A percentile compares a stretch with the other conserved stretches of the same genome.
Conservation (phyloP, 306 rosid species). For the apple (Malus domestica) region DNA sequence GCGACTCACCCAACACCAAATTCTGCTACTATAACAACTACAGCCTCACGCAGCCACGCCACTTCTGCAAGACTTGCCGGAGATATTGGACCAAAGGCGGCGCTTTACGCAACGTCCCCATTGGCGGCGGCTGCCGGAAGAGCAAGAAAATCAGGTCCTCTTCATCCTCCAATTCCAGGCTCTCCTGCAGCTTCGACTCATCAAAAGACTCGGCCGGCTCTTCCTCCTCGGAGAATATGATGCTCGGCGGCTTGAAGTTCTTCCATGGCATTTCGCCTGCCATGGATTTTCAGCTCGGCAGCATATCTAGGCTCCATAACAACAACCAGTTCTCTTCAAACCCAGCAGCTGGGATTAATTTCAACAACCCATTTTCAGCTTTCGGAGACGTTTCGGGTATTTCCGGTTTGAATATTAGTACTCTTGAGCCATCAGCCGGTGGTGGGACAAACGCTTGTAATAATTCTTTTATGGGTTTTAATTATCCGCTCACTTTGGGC, state of each 20-base stretch:
- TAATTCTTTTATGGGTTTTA: slow-evolving; percentile 32
- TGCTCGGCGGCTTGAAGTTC: slow-evolving; percentile 45
- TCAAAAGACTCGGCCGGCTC: slow-evolving; percentile 39
- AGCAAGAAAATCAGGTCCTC: slow-evolving; percentile 67
- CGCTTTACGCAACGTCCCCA: slow-evolving; percentile 79
- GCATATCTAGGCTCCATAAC: slow-evolving; percentile 32
- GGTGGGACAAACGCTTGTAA: background rate
- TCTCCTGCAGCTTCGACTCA: slow-evolving; percentile 38
- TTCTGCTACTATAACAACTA: slow-evolving; percentile 98
- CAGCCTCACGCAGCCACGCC: slow-evolving; percentile 89
- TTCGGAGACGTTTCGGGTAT: slow-evolving; percentile 30
- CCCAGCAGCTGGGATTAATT: slow-evolving; percentile 18
- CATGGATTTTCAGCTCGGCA: slow-evolving; percentile 64
- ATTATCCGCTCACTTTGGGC: slow-evolving; percentile 35
- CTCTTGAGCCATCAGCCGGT: slow-evolving; percentile 36
- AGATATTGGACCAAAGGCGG: slow-evolving; percentile 98
- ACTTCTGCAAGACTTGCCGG: slow-evolving; percentile 93
- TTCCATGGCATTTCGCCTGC: slow-evolving; percentile 56
- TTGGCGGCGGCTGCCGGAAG: slow-evolving; percentile 93
- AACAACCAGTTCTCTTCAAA: slow-evolving; percentile 1
- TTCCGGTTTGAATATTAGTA: slow-evolving; percentile 16
- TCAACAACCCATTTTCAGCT: slow-evolving; percentile 41
- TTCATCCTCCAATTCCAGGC: slow-evolving; percentile 27
- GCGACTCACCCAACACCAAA: slow-evolving; percentile 89
- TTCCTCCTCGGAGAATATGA: slow-evolving; percentile 33